Evolutionary conservation across 805 yeast species (phyloP), one percentile per base, ranked within the genome.

Genomic region (Pichia manshurica): DNA sequence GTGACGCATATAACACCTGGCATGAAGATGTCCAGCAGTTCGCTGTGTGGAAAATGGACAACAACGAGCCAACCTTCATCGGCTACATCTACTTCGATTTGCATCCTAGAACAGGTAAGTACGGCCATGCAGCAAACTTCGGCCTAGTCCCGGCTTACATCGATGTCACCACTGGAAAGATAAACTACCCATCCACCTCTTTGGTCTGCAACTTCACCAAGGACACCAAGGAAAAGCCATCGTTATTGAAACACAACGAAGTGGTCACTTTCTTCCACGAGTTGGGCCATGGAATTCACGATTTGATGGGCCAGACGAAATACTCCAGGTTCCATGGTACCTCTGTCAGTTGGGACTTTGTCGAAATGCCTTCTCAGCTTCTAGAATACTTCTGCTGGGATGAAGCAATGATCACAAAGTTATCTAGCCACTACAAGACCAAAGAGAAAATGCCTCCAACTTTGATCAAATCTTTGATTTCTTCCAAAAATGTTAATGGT

Each of bases 361-460:
- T 87, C 43, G 96, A 87, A 66, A 87, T 91, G 49, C 96, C 96
- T 23, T 87, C 95, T 1, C 96, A 87, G 68, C 78, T 87, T 81
- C 71, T 87, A 56, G 96, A 87, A 65, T 84, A 79, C 64, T 87
- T 93, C 87, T 83, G 90, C 34, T 87, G 96, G 95, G 76, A 82
- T 46, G 73, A 73, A 46, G 67, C 72, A 35, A 82, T 80, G 63
- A 69, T 87, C 53, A 74, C 70, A 55, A 59, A 62, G 9, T 66
- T 87, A 46, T 81, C 91, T 0, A 70, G 76, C 19, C 96, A 87
- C 63, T 86, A 83, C 62, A 44, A 64, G 35, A 68, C 74, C 45
- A 71, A 82, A 3, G 78, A 79, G 22, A 68, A 74, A 33, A 74
- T 87, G 29, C 74, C 77, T 22, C 82, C 79, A 45, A 72, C 70